Conservation (phyloP, 345 rosid genomes). For the Hibiscus tridactylites region DNA sequence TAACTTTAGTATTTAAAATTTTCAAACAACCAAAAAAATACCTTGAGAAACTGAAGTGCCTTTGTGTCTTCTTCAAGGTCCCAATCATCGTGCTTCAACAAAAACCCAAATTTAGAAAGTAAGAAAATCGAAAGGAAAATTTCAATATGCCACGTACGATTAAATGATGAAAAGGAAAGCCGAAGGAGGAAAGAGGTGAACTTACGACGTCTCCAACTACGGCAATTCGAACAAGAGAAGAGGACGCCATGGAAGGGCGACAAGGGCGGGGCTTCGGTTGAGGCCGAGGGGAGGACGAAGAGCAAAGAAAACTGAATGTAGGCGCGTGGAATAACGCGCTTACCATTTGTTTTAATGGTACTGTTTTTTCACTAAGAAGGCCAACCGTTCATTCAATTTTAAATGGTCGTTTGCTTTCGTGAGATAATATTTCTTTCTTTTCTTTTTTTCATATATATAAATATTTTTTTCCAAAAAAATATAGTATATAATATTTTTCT, state of each 20-base stretch:
- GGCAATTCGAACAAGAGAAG: slow-evolving; percentile 37
- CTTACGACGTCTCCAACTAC: slow-evolving; percentile 61
- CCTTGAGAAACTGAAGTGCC: slow-evolving; percentile 67
- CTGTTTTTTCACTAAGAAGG: neutral
- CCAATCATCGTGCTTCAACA: slow-evolving; percentile 69
- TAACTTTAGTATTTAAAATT: neutral
- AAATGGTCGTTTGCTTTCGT: too few relatives aligned
- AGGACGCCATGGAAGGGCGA: slow-evolving; percentile 31
- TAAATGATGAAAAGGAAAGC: neutral
- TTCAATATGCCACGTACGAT: neutral
- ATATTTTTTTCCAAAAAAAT: too few relatives aligned
- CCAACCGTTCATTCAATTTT: too few relatives aligned
- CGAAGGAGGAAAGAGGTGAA: neutral
- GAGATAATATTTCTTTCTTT: too few relatives aligned
- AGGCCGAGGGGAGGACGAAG: slow-evolving; percentile 1
- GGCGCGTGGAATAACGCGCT: neutral
- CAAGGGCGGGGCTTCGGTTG: slow-evolving; percentile 3
- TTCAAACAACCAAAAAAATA: slow-evolving; percentile 3
- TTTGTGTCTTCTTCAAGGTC: slow-evolving; percentile 60
- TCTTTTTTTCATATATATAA: too few relatives aligned
- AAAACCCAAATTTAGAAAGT: neutral
- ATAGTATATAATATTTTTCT: too few relatives aligned
- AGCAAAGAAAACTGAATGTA: neutral
- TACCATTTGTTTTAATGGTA: neutral
- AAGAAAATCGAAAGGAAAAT: neutral